Conservation (phyloP, 148 eudicot species). For the Amaranthus hypochondriacus region DNA sequence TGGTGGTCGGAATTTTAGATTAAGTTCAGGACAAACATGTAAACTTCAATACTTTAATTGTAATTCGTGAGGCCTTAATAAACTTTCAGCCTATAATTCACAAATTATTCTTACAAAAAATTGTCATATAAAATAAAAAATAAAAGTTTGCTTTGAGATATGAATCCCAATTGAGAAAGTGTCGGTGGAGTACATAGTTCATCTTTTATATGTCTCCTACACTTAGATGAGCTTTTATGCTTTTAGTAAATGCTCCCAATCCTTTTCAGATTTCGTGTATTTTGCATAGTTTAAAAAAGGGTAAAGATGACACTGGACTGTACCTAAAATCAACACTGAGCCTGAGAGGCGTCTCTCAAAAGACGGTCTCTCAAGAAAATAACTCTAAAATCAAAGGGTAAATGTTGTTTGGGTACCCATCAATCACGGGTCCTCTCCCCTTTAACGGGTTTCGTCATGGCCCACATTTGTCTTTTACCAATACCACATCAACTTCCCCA, state of each 20-base stretch:
- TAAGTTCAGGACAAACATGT: too few species aligned
- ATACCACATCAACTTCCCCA: neutral
- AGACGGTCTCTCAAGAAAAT: too few species aligned
- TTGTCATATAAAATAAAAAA: too few species aligned
- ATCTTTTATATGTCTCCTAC: neutral
- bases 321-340: neutral
- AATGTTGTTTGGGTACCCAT: constrained; percentile 19
- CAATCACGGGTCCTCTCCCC: constrained; percentile 25
- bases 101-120: too few species aligned
- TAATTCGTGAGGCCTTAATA: too few species aligned
- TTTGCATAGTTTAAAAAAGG: constrained; percentile 6
- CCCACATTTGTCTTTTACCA: constrained; percentile 10
- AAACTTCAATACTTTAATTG: too few species aligned
- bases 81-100: too few species aligned
- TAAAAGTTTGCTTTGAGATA: too few species aligned
- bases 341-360: too few species aligned
- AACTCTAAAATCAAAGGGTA: neutral
- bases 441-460: constrained; percentile 14
- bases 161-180: constrained; percentile 1
- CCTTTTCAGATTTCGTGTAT: constrained; percentile 9
- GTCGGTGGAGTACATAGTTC: constrained; percentile 22
- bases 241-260: constrained; percentile 14
- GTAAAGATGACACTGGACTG: constrained; percentile 3
- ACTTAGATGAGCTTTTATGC: constrained; percentile 16
- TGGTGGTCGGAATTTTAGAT: too few species aligned